Evolutionary conservation across 2,329 filamentous ascomycete species (phyloP).

Genomic region (Botrytis squamosa): DNA sequence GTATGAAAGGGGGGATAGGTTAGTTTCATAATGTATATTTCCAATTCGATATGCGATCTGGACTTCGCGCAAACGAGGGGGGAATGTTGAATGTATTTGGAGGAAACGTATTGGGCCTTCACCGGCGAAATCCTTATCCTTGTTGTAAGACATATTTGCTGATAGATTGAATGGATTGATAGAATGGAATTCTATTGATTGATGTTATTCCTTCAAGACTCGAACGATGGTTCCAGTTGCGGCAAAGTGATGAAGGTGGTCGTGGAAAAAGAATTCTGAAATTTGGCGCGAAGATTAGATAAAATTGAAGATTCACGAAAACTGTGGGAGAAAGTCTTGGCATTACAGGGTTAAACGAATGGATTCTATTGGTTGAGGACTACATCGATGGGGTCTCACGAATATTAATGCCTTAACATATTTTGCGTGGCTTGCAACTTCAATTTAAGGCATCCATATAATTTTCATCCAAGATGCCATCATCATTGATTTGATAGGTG

Average conservation of each 20-base stretch:
- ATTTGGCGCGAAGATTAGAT: background rate
- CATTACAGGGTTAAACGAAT: constrained; percentile 24
- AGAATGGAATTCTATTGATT: constrained; percentile 37
- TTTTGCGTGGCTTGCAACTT: background rate
- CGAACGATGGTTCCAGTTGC: constrained; percentile 64
- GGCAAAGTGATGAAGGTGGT: constrained; percentile 75
- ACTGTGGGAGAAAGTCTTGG: constrained; percentile 32
- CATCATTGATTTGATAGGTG: constrained; percentile 17
- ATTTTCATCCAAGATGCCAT: background rate
- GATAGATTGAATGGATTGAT: constrained; percentile 14
- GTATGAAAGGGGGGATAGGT: constrained; percentile 36
- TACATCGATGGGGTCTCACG: background rate
- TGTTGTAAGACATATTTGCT: constrained; percentile 83
- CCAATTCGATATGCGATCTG: background rate
- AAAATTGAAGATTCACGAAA: constrained; percentile 14
- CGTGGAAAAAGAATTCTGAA: constrained; percentile 18
- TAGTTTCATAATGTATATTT: constrained; percentile 14
- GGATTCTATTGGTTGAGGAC: constrained; percentile 18
- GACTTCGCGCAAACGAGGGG: background rate
- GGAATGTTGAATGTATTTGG: background rate
- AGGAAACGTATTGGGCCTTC: constrained; percentile 72
- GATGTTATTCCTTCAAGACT: constrained; percentile 68
- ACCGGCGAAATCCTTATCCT: constrained; percentile 87
- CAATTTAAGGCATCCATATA: background rate
- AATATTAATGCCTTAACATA: background rate